These are phyloP conservation scores for Coprinopsis sp. DNA, from an alignment of 768 basidiomycete species.

Conservation along the genomic window DNA sequence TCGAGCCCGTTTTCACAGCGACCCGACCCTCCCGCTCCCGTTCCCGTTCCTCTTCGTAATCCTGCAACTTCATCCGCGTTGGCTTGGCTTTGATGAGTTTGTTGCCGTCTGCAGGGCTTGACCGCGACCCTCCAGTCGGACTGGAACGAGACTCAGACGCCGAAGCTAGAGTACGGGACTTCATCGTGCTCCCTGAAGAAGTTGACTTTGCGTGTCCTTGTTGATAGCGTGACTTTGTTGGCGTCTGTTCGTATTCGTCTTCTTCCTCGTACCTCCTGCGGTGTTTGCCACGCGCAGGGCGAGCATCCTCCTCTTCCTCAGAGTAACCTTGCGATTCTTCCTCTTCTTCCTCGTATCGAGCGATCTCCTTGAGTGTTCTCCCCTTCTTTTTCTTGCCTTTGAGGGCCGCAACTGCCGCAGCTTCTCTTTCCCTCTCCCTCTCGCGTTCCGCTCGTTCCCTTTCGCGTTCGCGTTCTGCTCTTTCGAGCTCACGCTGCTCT, in stretches of 20 bases:
- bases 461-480: neutral
- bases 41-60: conserved; percentile 11
- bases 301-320: conserved; percentile 7
- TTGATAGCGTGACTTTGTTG: neutral
- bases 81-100: conserved; percentile 3
- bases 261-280: neutral
- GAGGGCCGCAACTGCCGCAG: neutral
- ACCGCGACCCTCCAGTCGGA: neutral
- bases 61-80: conserved; percentile 13
- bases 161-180: neutral
- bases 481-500: neutral
- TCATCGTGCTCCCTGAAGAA: neutral
- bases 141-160: neutral
- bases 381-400: conserved; percentile 12
- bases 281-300: neutral
- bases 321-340: conserved; percentile 15
- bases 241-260: neutral
- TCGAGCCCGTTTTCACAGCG: too few species aligned
- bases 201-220: neutral
- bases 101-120: neutral
- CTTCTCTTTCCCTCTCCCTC: neutral
- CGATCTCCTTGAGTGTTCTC: conserved; percentile 14
- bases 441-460: too few species aligned
- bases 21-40: too few species aligned
- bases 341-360: conserved; percentile 14